phyloP scores from a whole-genome alignment of 176 grass and related monocot species.

The Cymbopogon citratus region DNA sequence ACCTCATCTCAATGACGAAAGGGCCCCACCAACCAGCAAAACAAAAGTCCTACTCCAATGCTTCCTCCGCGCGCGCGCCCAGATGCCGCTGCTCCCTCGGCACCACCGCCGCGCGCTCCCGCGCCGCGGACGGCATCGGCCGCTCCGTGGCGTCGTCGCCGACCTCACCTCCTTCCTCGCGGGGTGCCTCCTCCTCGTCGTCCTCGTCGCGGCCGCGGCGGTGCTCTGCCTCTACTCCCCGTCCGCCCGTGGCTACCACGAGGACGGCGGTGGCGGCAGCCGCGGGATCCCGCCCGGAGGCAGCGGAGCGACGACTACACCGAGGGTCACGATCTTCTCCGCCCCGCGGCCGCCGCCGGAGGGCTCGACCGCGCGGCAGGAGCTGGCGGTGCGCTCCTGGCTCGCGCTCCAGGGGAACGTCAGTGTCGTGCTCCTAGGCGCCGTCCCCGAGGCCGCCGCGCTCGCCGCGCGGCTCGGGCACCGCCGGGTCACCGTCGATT shows the following conservation, averaged over 20 bases:
- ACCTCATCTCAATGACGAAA: no score
- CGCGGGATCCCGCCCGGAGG: background rate
- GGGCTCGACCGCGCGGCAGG: slow-evolving; percentile 41
- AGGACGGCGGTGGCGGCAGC: background rate
- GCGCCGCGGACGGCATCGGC: background rate
- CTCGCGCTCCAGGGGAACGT: slow-evolving; percentile 57
- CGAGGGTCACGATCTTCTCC: slow-evolving; percentile 50
- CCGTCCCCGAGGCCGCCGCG: slow-evolving; percentile 24
- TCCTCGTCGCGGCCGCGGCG: background rate
- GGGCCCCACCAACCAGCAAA: no score
- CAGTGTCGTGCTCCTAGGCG: slow-evolving; percentile 58
- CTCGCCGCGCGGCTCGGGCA: slow-evolving; percentile 34
- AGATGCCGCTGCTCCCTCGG: slow-evolving; percentile 15
- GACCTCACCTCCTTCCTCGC: background rate
- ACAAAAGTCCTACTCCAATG: no score
- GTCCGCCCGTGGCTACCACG: background rate
- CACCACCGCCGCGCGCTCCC: background rate
- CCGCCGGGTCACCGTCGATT: slow-evolving; percentile 54
- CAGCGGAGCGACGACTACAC: background rate
- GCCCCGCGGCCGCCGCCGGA: slow-evolving; percentile 29
- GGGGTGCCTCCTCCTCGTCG: slow-evolving; percentile 6
- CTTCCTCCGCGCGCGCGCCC: background rate
- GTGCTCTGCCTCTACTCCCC: slow-evolving; percentile 7
- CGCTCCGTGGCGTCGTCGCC: background rate
- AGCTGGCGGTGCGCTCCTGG: slow-evolving; percentile 83